A percentile compares a stretch with the other conserved stretches of the same genome.
Conservation (phyloP, 768 basidiomycete genomes). For the Coprinopsis strossmayeri region DNA sequence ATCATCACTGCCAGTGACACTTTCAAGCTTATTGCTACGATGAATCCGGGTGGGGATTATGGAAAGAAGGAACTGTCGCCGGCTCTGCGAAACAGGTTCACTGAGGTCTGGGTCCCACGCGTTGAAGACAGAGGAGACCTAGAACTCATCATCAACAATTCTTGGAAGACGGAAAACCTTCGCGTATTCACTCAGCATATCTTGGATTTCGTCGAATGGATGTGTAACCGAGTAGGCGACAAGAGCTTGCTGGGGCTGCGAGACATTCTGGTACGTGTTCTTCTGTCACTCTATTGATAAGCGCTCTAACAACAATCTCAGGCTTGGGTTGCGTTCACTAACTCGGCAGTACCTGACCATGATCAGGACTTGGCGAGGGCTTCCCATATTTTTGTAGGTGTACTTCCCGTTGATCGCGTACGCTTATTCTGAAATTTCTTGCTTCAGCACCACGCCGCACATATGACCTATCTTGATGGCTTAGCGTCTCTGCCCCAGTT, state of each 20-base stretch:
- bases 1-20: constrained; percentile 53
- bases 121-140: constrained; percentile 71
- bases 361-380: constrained; percentile 10
- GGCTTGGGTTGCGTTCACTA: constrained; percentile 93
- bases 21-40: constrained; percentile 93
- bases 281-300: background rate
- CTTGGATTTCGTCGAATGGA: constrained; percentile 79
- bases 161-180: constrained; percentile 58
- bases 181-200: constrained; percentile 50
- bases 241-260: constrained; percentile 67
- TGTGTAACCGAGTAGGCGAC: constrained; percentile 55
- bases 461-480: constrained; percentile 90
- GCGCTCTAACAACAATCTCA: constrained; percentile 21
- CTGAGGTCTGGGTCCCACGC: constrained; percentile 96
- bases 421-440: too few relatives aligned
- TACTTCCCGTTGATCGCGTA: background rate
- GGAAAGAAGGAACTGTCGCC: constrained; percentile 99
- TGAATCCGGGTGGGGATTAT: constrained; percentile 99
- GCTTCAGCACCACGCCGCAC: constrained; percentile 81
- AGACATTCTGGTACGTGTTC: constrained; percentile 71
- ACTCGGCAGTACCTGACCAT: constrained; percentile 22
- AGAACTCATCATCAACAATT: constrained; percentile 63
- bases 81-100: constrained; percentile 94
- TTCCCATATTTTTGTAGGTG: constrained; percentile 62
- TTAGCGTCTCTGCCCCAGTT: constrained; percentile 73